Conservation (phyloP, 2,329 filamentous ascomycete species). For the Venturiaceae sp. region DNA sequence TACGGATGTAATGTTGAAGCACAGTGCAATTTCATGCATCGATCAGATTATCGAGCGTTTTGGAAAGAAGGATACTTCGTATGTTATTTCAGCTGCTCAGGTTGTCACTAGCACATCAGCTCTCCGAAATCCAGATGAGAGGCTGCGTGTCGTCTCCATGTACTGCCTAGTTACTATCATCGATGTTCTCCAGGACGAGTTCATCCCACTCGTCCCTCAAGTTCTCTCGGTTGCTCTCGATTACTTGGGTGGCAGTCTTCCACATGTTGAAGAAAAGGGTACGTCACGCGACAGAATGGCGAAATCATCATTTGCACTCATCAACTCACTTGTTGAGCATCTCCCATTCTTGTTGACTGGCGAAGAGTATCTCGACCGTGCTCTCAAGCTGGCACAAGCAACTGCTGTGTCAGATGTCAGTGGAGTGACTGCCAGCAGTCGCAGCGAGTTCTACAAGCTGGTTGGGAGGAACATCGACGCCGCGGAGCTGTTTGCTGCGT, state of each 20-base stretch:
- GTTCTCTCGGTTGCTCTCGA: slow-evolving; percentile 63
- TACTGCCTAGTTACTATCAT: slow-evolving; percentile 83
- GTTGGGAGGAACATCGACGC: slow-evolving; percentile 70
- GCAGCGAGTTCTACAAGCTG: slow-evolving; percentile 60
- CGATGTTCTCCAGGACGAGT: slow-evolving; percentile 76
- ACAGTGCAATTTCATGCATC: slow-evolving; percentile 79
- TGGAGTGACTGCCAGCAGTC: slow-evolving; percentile 39
- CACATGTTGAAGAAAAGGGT: not conserved
- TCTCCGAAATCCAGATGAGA: slow-evolving; percentile 62
- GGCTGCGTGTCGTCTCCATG: slow-evolving; percentile 72
- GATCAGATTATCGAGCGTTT: slow-evolving; percentile 93
- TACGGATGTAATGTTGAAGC: slow-evolving; percentile 64
- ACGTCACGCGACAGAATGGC: slow-evolving; percentile 47
- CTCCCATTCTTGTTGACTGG: slow-evolving; percentile 84
- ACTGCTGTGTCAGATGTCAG: slow-evolving; percentile 57
- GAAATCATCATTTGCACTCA: slow-evolving; percentile 71
- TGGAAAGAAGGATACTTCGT: slow-evolving; percentile 78
- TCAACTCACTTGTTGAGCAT: slow-evolving; percentile 70
- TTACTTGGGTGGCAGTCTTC: slow-evolving; percentile 58
- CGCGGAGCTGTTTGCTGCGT: slow-evolving; percentile 62
- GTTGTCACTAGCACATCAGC: slow-evolving; percentile 69
- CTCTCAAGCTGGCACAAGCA: slow-evolving; percentile 61
- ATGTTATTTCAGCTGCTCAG: slow-evolving; percentile 63
- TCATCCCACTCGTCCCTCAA: slow-evolving; percentile 71
- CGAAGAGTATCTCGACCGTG: slow-evolving; percentile 54